phyloP scores from a whole-genome alignment of 176 grass and related monocot species.

The Echinochloa phyllopogon region DNA sequence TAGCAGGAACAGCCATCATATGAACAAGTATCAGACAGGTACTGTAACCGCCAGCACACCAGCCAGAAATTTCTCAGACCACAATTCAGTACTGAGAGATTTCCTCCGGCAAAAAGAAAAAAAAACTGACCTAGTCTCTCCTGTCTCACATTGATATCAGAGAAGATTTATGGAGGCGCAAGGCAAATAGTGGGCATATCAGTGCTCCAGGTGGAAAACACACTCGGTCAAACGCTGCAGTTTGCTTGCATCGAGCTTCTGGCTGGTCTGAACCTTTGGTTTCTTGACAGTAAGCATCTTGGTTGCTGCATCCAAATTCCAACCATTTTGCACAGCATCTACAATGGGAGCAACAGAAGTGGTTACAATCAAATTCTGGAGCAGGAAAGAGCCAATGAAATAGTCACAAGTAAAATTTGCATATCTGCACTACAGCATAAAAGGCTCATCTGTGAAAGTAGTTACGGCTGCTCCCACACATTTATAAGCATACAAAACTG shows the following conservation, averaged over 20 bases:
- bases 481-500: neutral
- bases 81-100: neutral
- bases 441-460: neutral
- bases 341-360: conserved; percentile 1
- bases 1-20: neutral
- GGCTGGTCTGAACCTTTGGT: conserved; percentile 60
- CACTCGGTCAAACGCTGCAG: conserved; percentile 93
- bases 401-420: conserved; percentile 24
- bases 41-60: neutral
- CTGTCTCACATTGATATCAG: too few relatives aligned
- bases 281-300: conserved; percentile 81
- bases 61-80: neutral
- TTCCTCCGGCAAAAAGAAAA: neutral
- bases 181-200: conserved; percentile 1
- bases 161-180: too few relatives aligned
- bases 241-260: conserved; percentile 84
- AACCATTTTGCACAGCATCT: conserved; percentile 72
- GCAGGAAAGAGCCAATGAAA: conserved; percentile 1
- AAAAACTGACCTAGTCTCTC: neutral
- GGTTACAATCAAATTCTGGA: neutral
- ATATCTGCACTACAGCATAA: neutral
- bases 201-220: conserved; percentile 97
- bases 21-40: conserved; percentile 3
- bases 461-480: neutral
- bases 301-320: conserved; percentile 69